Base-by-base conservation (phyloP, 2,329 filamentous ascomycete genomes). In the Aspergillus sp. region DNA sequence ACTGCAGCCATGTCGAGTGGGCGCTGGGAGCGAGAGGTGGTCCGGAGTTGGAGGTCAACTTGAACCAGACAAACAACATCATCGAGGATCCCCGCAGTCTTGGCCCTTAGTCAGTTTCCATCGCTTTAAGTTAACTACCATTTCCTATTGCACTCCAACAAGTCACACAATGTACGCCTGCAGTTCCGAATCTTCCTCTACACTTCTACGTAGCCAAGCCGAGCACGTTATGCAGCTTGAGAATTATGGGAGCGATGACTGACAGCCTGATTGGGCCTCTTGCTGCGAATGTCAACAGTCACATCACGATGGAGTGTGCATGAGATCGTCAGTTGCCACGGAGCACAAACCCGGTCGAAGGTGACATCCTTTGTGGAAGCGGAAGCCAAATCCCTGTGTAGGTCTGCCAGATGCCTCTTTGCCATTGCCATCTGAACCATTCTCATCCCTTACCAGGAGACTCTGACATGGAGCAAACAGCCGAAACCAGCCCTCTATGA, bases 1-100 rank as follows among this genome's bases (percentile, higher is more conserved):
- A 97, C 91, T 70, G 89, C 87, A 64, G 83, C 80, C 83, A 85
- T 85, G 57, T 59, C 63, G 69, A 62, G 53, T 61, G 54, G 59
- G 64, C 55, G 57, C 46, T 51, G 34, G 53, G 50, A 48, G 50
- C 51, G 31, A 30, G 51, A 55, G 49, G 47, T 48, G 56, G 61
- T 28, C 43, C 54, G 62, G 61, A 52, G 43, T 54, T 34, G 54
- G 59, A 41, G 55, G 57, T 49, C 34, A 48, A 60, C 25, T 53
- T 56, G 61, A 51, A 1, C 54, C 28, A 51, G 57, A 55, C 54
- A 51, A 25, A 43, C 47, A 43, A 11, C 34, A 15, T 45, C n/a
- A 41, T 63, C 52, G 5, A 19, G 62, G 54, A 53, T 56, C 61
- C 59, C 57, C 61, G 61, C 58, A 64, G 51, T 57, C 47, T 63